Conservation (phyloP, 179 eudicot species). For the Patellifolia procumbens region DNA sequence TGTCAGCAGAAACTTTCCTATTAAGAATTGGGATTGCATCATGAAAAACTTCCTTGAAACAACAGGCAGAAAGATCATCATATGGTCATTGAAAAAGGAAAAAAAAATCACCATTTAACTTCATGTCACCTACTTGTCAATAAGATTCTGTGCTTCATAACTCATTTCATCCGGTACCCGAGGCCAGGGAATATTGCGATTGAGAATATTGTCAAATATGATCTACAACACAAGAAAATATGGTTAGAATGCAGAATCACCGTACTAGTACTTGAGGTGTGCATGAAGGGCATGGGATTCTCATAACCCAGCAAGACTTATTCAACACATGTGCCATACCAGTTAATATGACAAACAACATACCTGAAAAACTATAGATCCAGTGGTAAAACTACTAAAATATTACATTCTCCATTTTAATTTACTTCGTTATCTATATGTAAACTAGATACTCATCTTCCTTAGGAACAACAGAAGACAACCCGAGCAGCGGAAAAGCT, state of each 20-base stretch:
- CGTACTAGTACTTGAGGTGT: neutral
- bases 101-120: neutral
- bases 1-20: too few relatives aligned
- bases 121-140: constrained; percentile 72
- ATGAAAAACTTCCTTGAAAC: neutral
- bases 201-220: constrained; percentile 95
- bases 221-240: constrained; percentile 46
- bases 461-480: neutral
- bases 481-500: neutral
- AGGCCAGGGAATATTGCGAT: constrained; percentile 95
- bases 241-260: constrained; percentile 2
- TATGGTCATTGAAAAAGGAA: neutral
- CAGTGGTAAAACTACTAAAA: neutral
- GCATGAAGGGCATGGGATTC: neutral
- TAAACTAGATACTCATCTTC: neutral
- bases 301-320: constrained; percentile 7
- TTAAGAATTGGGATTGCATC: too few relatives aligned
- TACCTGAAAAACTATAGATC: neutral
- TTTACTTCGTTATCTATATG: neutral
- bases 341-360: neutral
- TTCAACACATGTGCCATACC: neutral
- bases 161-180: constrained; percentile 91
- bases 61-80: neutral
- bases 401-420: neutral
- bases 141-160: constrained; percentile 74